Base-by-base conservation (phyloP, 768 basidiomycete genomes). In the Boletus reticuloceps region DNA sequence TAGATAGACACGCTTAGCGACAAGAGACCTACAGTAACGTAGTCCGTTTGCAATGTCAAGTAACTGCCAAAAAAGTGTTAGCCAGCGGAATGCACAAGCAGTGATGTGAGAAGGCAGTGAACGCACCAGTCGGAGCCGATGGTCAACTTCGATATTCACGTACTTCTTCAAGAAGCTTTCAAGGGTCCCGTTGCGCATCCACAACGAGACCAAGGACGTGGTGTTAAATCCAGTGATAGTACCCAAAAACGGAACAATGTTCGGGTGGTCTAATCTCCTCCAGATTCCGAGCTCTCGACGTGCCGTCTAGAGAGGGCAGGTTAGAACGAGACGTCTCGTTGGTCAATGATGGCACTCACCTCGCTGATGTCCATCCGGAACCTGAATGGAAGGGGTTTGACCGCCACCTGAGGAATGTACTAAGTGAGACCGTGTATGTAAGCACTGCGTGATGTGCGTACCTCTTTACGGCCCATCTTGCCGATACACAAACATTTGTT, bases 161-260 rank as follows among this genome's bases (percentile, higher is more conserved):
- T 54, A 7, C 1, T 50, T 2, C 2, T 16, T 6, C 9, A 54
- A 16, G 16, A 50, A 54, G 9, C 6, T 36, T 11, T 25, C 11
- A 6, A 51, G 34, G 9, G 34, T 36, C 9, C 27, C 25, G 27
- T 43, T 43, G 14, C 14, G 42, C 48, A 49, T 49, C 48, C 48
- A 49, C 8, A 19, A n/a, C 12, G 48, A 49, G 17, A 49, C 37
- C 37, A 39, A 19, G n/a, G 47, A 54, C 32, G 11, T 20, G 31
- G 20, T 19, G 10, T 37, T 38, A 42, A 54, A 50, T 12, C 52
- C 52, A 11, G 37, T 40, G 19, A 37, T 12, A 4, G 1, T 53
- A 13, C 52, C 52, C 29, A 53, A 7, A 34, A 53, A 53, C 1
- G 52, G 52, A n/a, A 53, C 52, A 14, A 53, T 40, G 22, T 47